Percentiles rank a stretch among this genome's conserved stretches.
Conservation (phyloP, 257 asterid genomes). For the Apocynum venetum region DNA sequence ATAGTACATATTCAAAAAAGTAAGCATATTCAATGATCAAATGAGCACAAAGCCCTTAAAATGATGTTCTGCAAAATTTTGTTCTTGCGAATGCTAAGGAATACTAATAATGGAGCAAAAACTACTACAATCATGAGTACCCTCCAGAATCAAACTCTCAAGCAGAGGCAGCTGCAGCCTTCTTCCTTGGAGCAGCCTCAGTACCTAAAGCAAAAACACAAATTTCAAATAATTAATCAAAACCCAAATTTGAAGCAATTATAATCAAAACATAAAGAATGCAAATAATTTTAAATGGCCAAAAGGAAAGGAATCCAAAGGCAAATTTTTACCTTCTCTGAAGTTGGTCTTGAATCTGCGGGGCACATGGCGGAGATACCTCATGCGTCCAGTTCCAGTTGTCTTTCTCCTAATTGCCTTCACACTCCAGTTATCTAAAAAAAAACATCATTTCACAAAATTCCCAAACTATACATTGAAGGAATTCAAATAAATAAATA, state of each 20-base stretch:
- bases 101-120: slow-evolving; percentile 19
- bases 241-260: not conserved
- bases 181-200: slow-evolving; percentile 94
- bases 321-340: slow-evolving; percentile 55
- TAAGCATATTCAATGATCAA: slow-evolving; percentile 13
- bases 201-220: slow-evolving; percentile 39
- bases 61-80: slow-evolving; percentile 28
- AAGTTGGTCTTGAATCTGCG: slow-evolving; percentile 75
- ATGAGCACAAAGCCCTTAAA: slow-evolving; percentile 23
- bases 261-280: not conserved
- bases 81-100: slow-evolving; percentile 9
- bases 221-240: not conserved
- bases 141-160: slow-evolving; percentile 27
- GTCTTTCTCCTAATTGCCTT: slow-evolving; percentile 88
- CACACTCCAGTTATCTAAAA: slow-evolving; percentile 62
- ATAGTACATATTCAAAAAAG: slow-evolving; percentile 22
- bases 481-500: not conserved
- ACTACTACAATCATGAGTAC: slow-evolving; percentile 21
- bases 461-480: not conserved
- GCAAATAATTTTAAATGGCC: not conserved
- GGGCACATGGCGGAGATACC: slow-evolving; percentile 70
- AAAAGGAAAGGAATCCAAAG: not conserved
- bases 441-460: not conserved
- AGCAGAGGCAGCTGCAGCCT: slow-evolving; percentile 59
- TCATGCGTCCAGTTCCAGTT: slow-evolving; percentile 83